Percentiles rank a stretch among this genome's conserved stretches.
Evolutionary conservation across 805 yeast genomes (phyloP).

Genomic region (Pichia exigua): DNA sequence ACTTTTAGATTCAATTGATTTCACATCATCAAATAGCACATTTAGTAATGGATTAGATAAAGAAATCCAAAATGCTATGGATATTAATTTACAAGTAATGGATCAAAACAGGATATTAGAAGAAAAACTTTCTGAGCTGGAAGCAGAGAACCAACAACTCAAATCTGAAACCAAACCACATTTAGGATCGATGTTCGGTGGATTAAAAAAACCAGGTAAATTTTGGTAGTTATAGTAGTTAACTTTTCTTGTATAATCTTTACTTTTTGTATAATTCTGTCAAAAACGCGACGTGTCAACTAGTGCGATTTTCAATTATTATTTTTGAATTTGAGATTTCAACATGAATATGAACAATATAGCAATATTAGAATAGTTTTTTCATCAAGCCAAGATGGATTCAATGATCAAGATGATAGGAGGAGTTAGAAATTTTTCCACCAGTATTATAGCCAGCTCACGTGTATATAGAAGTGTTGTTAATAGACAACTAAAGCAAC

Average conservation of each 20-base stretch:
- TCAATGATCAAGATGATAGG: not conserved
- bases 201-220: constrained; percentile 9
- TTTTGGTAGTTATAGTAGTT: constrained; percentile 10
- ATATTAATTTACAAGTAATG: constrained; percentile 59
- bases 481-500: constrained; percentile 36
- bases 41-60: constrained; percentile 31
- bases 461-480: constrained; percentile 36
- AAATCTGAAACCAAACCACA: constrained; percentile 15
- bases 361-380: not conserved
- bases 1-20: constrained; percentile 16
- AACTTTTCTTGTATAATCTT: not conserved
- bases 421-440: constrained; percentile 18
- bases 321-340: not conserved
- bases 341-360: not conserved
- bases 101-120: constrained; percentile 51
- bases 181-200: constrained; percentile 9
- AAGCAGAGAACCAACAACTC: constrained; percentile 29
- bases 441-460: constrained; percentile 14
- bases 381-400: not conserved
- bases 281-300: not conserved
- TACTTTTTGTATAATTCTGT: not conserved
- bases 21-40: constrained; percentile 19
- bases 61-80: constrained; percentile 53
- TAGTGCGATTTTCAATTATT: not conserved
- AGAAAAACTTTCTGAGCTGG: constrained; percentile 39